Percentiles rank a stretch among this genome's conserved stretches.
phyloP scores from a whole-genome alignment of 129 eudicot species.

The Smallanthus sonchifolius region DNA sequence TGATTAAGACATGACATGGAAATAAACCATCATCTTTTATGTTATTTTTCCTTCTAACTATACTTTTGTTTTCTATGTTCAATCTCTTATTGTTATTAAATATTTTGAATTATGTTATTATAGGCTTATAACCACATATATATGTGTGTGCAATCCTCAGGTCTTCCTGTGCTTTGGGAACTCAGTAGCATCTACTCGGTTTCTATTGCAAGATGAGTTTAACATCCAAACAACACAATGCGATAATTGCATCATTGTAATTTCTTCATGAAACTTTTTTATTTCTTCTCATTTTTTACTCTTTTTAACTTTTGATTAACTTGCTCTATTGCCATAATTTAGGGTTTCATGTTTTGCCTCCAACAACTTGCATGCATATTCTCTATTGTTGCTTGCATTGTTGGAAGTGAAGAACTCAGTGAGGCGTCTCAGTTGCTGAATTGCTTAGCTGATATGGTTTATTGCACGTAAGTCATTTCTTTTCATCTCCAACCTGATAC shows the following conservation, averaged over 20 bases:
- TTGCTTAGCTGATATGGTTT: slow-evolving; percentile 85
- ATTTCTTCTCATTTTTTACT: neutral
- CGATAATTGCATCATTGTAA: slow-evolving; percentile 96
- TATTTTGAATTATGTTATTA: neutral
- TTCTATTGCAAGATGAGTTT: slow-evolving; percentile 93
- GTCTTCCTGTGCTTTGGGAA: slow-evolving; percentile 86
- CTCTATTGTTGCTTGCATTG: slow-evolving; percentile 77
- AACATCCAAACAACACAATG: slow-evolving; percentile 95
- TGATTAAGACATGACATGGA: neutral
- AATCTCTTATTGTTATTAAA: neutral
- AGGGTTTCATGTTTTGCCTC: slow-evolving; percentile 99
- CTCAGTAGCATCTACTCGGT: slow-evolving; percentile 96
- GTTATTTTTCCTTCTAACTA: neutral
- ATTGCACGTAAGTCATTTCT: slow-evolving; percentile 77
- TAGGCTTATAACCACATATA: neutral
- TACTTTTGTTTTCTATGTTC: neutral
- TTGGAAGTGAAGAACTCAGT: slow-evolving; percentile 77
- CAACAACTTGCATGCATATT: slow-evolving; percentile 93
- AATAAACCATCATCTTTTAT: neutral
- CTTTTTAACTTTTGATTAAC: neutral
- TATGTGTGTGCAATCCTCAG: slow-evolving; percentile 30
- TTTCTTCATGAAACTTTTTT: slow-evolving; percentile 26
- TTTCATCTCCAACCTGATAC: neutral
- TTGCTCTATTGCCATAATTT: neutral
- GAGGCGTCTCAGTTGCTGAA: slow-evolving; percentile 83